A percentile compares a stretch with the other conserved stretches of the same genome.
These are phyloP conservation scores for Thermothielavioides terrestris DNA, from an alignment of 495 filamentous ascomycete genomes.

Conservation along the genomic window DNA sequence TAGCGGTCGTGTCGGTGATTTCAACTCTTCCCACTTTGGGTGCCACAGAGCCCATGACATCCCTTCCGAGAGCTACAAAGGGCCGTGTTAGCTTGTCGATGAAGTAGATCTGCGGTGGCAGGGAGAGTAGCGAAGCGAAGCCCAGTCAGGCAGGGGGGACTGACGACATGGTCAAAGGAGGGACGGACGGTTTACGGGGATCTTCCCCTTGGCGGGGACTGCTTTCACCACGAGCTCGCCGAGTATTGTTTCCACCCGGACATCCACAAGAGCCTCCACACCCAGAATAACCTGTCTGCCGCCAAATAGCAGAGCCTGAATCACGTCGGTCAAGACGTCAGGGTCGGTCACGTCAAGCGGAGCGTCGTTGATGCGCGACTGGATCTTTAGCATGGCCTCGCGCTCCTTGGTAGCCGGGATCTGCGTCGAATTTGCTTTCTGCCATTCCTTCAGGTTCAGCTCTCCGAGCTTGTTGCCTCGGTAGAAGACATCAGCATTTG, in stretches of 20 bases:
- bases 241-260: conserved; percentile 66
- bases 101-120: not conserved
- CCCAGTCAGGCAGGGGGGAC: conserved; percentile 35
- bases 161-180: conserved; percentile 39
- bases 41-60: conserved; percentile 40
- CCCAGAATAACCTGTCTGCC: conserved; percentile 52
- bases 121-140: conserved; percentile 6
- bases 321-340: conserved; percentile 62
- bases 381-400: conserved; percentile 54
- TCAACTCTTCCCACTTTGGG: conserved; percentile 56
- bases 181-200: conserved; percentile 77
- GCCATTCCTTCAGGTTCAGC: conserved; percentile 72
- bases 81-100: conserved; percentile 7
- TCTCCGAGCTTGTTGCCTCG: conserved; percentile 63
- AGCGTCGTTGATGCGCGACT: conserved; percentile 64
- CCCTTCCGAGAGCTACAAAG: conserved; percentile 29
- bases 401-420: conserved; percentile 45
- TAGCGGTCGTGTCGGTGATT: conserved; percentile 58
- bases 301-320: conserved; percentile 68
- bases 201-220: conserved; percentile 75
- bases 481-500: conserved; percentile 72
- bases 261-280: conserved; percentile 76
- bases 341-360: conserved; percentile 74
- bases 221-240: conserved; percentile 69
- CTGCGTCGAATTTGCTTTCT: conserved; percentile 69